Conservation (phyloP, 1,284 basidiomycete species). For the Sporisorium graminicola region DNA sequence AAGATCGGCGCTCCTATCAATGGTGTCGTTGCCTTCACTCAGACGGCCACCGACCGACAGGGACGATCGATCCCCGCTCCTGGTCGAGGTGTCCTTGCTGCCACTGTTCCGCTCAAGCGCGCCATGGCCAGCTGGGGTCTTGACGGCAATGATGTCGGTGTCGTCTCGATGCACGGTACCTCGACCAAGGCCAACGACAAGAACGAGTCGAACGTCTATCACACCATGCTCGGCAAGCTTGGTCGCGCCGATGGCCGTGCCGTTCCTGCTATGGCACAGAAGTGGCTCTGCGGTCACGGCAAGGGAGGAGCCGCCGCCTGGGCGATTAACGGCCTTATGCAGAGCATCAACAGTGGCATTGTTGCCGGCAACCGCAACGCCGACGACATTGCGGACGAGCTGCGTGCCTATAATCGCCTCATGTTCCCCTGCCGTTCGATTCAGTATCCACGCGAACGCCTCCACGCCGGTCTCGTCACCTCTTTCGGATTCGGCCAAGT, state of each 20-base stretch:
- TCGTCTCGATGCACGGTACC: slow-evolving; percentile 89
- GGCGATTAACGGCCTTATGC: slow-evolving; percentile 94
- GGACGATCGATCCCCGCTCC: slow-evolving; percentile 85
- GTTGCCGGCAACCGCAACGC: slow-evolving; percentile 89
- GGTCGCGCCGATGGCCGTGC: slow-evolving; percentile 92
- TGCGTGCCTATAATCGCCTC: slow-evolving; percentile 88
- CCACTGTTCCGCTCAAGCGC: slow-evolving; percentile 87
- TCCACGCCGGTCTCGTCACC: slow-evolving; percentile 77
- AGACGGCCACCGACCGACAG: slow-evolving; percentile 92
- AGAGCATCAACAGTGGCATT: slow-evolving; percentile 85
- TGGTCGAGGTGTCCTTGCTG: slow-evolving; percentile 65
- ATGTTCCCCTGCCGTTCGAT: slow-evolving; percentile 94
- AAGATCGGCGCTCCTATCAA: slow-evolving; percentile 94
- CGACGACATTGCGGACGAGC: slow-evolving; percentile 88
- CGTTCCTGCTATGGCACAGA: slow-evolving; percentile 95
- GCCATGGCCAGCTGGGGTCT: slow-evolving; percentile 97
- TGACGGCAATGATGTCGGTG: slow-evolving; percentile 86
- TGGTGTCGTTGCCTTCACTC: slow-evolving; percentile 92
- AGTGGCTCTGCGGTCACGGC: slow-evolving; percentile 75
- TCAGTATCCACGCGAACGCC: slow-evolving; percentile 60
- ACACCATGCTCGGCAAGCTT: slow-evolving; percentile 88
- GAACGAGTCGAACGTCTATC: slow-evolving; percentile 97
- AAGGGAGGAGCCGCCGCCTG: slow-evolving; percentile 81
- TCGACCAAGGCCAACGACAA: slow-evolving; percentile 98
- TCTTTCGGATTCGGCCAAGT: slow-evolving; percentile 99